Evolutionary conservation across 306 rosid species (phyloP), one percentile per base, ranked within the genome.

Genomic region (Malus sylvestris): DNA sequence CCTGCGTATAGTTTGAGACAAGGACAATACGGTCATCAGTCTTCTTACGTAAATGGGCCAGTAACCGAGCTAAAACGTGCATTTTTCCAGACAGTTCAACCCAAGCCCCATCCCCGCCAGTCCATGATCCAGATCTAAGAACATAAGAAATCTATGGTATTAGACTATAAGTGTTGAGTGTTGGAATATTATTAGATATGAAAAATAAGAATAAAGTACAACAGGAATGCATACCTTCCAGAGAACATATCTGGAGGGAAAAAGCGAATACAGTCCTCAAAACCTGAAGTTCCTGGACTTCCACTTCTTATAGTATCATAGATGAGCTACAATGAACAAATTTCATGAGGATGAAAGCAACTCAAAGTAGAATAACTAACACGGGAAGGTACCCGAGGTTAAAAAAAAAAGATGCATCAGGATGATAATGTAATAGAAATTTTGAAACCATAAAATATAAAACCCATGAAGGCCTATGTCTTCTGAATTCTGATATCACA

Each of bases 1-100:
- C 98, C 96, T 94, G 98, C 61, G 98, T 94, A 81, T 94, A 94
- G 88, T 94, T 92, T 81, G 98, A 94, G 74, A 94, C 98, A 63
- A 94, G 93, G 72, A 94, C 98, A 74, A 94, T 92, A 49, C 98
- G 96, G 78, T 94, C 98, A 81, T 86, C 85, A 44, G 98, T 94
- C 81, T 80, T 85, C 63, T 84, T 87, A 67, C 92, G 96, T 76
- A 94, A 78, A 49, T 94, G 97, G 69, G 88, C 93, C 74, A 94
- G 97, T 78, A 94, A 88, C 78, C 97, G 87, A 71, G 97, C 97
- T 76, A 94, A 83, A 86, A 94, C 97, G 53, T 94, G 96, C 98
- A 94, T 94, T 89, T 94, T 94, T 40, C 98, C 98, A 2, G 98
- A 94, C 66, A 94, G 78, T 81, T 94, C 98, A 76, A 94, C 93